phyloP scores from a whole-genome alignment of 2,329 filamentous ascomycete species.

The Sarocladium brachiariae region DNA sequence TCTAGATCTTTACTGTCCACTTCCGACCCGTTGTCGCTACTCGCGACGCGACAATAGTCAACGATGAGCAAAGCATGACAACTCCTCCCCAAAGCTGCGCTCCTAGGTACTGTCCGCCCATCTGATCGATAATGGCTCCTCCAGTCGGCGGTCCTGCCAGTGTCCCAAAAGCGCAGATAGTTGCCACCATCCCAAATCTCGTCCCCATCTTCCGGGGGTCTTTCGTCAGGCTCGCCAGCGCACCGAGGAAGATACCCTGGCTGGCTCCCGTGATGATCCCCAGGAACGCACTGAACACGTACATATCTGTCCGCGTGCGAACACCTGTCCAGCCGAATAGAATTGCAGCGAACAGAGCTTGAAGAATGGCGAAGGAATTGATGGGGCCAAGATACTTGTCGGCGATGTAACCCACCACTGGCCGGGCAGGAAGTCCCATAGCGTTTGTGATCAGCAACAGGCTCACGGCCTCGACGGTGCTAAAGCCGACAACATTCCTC shows the following conservation, averaged over 20 bases:
- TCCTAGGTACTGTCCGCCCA: constrained; percentile 31
- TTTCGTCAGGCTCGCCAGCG: constrained; percentile 34
- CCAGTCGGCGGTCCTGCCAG: constrained; percentile 38
- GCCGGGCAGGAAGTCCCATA: constrained; percentile 47
- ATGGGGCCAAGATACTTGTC: constrained; percentile 46
- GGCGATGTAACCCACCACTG: constrained; percentile 45
- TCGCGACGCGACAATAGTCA: constrained; percentile 26
- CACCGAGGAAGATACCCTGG: constrained; percentile 34
- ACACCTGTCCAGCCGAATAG: constrained; percentile 52
- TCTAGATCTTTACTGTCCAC: constrained; percentile 27
- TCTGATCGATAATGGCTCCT: constrained; percentile 36
- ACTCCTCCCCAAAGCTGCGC: constrained; percentile 41
- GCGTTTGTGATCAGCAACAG: constrained; percentile 52
- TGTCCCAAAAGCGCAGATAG: constrained; percentile 33
- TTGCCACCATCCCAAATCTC: constrained; percentile 39
- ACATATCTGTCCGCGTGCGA: constrained; percentile 29
- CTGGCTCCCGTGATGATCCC: constrained; percentile 36
- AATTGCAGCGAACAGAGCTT: constrained; percentile 36
- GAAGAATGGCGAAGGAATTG: constrained; percentile 46
- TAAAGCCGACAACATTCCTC: constrained; percentile 35
- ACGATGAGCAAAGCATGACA: constrained; percentile 29
- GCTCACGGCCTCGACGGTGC: constrained; percentile 42
- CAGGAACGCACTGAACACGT: constrained; percentile 36
- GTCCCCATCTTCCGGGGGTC: constrained; percentile 38
- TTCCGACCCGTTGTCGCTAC: constrained; percentile 29